Evolutionary conservation across 768 basidiomycete species (phyloP).

Genomic region (Guyanaporus albipodus): DNA sequence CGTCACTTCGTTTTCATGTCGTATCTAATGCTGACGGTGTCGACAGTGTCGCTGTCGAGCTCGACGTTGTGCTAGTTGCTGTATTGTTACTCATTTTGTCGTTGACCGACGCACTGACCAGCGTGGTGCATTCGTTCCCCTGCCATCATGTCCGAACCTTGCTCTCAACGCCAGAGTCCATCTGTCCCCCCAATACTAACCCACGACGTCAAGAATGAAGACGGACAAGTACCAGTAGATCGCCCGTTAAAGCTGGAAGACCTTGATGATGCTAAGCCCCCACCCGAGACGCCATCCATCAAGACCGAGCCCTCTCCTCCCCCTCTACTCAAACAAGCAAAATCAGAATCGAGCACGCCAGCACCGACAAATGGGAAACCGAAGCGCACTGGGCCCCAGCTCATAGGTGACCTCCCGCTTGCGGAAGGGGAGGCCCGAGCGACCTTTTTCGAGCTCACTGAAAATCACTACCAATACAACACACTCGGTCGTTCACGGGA

Average conservation of each 20-base stretch:
- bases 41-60: constrained; percentile 10
- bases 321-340: constrained; percentile 28
- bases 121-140: constrained; percentile 11
- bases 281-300: constrained; percentile 28
- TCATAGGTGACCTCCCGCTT: constrained; percentile 76
- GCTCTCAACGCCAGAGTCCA: constrained; percentile 28
- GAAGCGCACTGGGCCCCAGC: constrained; percentile 48
- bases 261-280: constrained; percentile 23
- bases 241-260: constrained; percentile 17
- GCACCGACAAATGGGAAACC: constrained; percentile 32
- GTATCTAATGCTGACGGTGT: constrained; percentile 14
- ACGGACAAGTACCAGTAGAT: constrained; percentile 6
- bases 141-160: constrained; percentile 30
- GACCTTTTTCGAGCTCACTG: constrained; percentile 68
- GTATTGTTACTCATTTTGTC: constrained; percentile 23
- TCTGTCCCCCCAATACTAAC: constrained; percentile 12
- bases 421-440: constrained; percentile 70
- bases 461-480: constrained; percentile 85
- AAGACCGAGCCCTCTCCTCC: constrained; percentile 31
- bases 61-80: constrained; percentile 19
- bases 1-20: background rate
- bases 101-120: constrained; percentile 18
- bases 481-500: constrained; percentile 85
- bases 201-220: constrained; percentile 12
- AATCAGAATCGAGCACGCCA: constrained; percentile 35